These are phyloP conservation scores for Lippia alba DNA, from an alignment of 305 asterid species.

Conservation along the genomic window DNA sequence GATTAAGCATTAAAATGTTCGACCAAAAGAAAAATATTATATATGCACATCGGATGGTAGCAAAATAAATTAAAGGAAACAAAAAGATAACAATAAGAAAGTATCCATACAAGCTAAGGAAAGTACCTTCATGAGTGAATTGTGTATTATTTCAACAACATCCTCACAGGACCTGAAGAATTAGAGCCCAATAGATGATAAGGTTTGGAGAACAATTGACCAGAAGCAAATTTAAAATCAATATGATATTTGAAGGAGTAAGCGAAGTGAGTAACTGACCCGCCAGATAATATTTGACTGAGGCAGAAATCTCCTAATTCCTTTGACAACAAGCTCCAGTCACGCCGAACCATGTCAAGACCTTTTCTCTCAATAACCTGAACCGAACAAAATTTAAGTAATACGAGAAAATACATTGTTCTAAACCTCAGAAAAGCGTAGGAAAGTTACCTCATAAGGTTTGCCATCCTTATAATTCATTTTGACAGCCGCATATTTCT, in stretches of 20 bases:
- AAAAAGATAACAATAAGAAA: slow-evolving; percentile 23
- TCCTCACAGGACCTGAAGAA: slow-evolving; percentile 89
- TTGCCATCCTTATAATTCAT: slow-evolving; percentile 80
- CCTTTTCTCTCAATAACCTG: slow-evolving; percentile 96
- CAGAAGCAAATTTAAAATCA: slow-evolving; percentile 19
- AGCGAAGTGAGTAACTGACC: slow-evolving; percentile 49
- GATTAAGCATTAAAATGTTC: background rate
- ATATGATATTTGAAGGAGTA: slow-evolving; percentile 25
- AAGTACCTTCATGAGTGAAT: slow-evolving; percentile 80
- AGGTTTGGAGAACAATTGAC: slow-evolving; percentile 25
- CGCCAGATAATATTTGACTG: slow-evolving; percentile 88
- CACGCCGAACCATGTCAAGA: slow-evolving; percentile 99
- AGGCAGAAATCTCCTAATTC: slow-evolving; percentile 97
- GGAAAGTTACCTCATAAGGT: slow-evolving; percentile 66
- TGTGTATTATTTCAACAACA: slow-evolving; percentile 91
- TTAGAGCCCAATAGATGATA: slow-evolving; percentile 28
- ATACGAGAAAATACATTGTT: slow-evolving; percentile 27
- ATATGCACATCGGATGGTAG: background rate
- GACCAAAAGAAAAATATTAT: background rate
- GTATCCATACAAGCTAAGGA: slow-evolving; percentile 32
- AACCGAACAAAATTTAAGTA: slow-evolving; percentile 29
- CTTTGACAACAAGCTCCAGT: slow-evolving; percentile 97
- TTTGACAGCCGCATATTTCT: slow-evolving; percentile 99
- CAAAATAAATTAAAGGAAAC: slow-evolving; percentile 17
- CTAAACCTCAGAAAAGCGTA: slow-evolving; percentile 30